phyloP scores from a whole-genome alignment of 2,329 filamentous ascomycete genomes.

The Oidium heveae region DNA sequence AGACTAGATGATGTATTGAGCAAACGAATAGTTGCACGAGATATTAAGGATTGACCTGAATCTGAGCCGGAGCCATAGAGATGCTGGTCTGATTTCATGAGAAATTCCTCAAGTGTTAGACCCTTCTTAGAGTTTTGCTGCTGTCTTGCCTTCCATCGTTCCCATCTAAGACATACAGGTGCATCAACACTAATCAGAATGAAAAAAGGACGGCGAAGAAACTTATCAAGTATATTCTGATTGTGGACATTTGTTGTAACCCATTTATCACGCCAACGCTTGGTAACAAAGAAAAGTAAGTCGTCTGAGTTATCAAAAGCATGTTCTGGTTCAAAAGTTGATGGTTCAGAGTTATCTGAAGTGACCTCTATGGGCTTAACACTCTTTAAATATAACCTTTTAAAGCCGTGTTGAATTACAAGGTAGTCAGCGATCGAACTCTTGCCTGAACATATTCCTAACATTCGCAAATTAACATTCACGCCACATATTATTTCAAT shows the following conservation, averaged over 20 bases:
- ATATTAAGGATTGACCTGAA: conserved; percentile 47
- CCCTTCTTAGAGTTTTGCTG: conserved; percentile 3
- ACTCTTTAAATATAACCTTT: conserved; percentile 34
- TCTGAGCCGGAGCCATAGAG: conserved; percentile 41
- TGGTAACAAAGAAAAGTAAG: conserved; percentile 67
- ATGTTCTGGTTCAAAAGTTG: conserved; percentile 5
- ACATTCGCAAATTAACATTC: neutral
- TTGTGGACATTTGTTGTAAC: conserved; percentile 66
- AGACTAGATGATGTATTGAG: conserved; percentile 62
- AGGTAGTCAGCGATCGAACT: conserved; percentile 73
- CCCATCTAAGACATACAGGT: conserved; percentile 62
- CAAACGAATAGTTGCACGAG: conserved; percentile 59
- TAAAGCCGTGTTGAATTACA: conserved; percentile 61
- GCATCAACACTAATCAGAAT: conserved; percentile 79
- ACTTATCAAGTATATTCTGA: conserved; percentile 45
- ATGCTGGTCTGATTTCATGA: conserved; percentile 38
- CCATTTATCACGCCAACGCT: conserved; percentile 59
- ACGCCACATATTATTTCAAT: neutral
- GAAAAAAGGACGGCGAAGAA: conserved; percentile 71
- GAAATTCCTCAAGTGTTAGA: conserved; percentile 27
- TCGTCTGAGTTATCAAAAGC: conserved; percentile 36
- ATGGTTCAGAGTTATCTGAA: neutral
- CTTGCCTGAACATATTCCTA: conserved; percentile 85
- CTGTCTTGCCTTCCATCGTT: conserved; percentile 38
- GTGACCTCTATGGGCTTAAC: neutral